A percentile compares a stretch with the other conserved stretches of the same genome.
phyloP scores from a whole-genome alignment of 1,284 basidiomycete genomes.

The Thecaphora thlaspeos region DNA sequence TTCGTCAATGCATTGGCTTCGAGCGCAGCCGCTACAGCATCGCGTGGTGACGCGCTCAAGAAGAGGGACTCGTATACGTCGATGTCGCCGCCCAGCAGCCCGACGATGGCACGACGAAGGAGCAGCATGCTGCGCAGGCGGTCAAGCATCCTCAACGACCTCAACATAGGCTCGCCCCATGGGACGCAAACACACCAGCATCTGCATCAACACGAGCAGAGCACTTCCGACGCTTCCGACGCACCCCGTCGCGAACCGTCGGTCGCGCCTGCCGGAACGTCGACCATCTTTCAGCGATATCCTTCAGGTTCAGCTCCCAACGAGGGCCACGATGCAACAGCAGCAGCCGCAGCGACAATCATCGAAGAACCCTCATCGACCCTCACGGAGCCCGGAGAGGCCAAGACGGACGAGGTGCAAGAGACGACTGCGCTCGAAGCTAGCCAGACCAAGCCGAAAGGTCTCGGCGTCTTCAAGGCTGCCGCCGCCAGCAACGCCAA shows the following conservation, averaged over 20 bases:
- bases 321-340: too few species aligned
- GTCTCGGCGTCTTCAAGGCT: conserved; percentile 35
- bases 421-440: too few species aligned
- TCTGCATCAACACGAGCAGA: too few species aligned
- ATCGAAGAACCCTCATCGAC: neutral
- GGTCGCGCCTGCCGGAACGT: too few species aligned
- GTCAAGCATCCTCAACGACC: conserved; percentile 40
- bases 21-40: too few species aligned
- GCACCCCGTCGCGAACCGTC: too few species aligned
- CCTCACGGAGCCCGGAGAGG: too few species aligned
- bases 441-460: conserved; percentile 21
- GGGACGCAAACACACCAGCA: neutral
- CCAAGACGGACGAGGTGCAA: neutral
- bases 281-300: too few species aligned
- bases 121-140: conserved; percentile 29
- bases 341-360: neutral
- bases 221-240: too few species aligned
- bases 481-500: conserved; percentile 32
- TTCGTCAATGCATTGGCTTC: conserved; percentile 6
- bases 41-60: too few species aligned
- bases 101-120: conserved; percentile 14
- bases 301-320: too few species aligned
- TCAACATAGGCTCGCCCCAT: conserved; percentile 17
- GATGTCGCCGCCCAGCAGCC: conserved; percentile 30
- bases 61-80: conserved; percentile 14